Percentiles rank a stretch among this genome's conserved stretches.
phyloP scores from a whole-genome alignment of 2,329 filamentous ascomycete species.

The Domatiomyces catenatus region DNA sequence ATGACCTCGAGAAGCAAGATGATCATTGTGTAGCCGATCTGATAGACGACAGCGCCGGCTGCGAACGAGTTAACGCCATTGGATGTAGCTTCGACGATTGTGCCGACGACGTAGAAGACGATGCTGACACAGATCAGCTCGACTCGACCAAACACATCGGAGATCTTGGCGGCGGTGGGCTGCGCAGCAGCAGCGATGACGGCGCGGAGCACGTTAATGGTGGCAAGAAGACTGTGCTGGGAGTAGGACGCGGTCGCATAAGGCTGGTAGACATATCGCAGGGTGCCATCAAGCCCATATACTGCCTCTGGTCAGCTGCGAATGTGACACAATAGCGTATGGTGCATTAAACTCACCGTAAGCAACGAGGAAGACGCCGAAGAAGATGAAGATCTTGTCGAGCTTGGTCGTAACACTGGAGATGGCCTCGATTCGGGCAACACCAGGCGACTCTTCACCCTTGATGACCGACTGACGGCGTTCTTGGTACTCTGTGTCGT shows the following conservation, averaged over 20 bases:
- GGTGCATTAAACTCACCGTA: constrained; percentile 40
- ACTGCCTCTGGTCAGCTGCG: constrained; percentile 24
- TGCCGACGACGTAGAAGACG: constrained; percentile 41
- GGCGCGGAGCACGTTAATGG: constrained; percentile 42
- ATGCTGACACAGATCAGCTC: constrained; percentile 43
- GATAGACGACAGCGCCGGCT: constrained; percentile 45
- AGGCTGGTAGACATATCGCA: constrained; percentile 24
- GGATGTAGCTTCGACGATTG: constrained; percentile 41
- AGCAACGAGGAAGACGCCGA: constrained; percentile 46
- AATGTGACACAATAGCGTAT: too few relatives aligned
- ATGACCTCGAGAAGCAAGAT: constrained; percentile 49
- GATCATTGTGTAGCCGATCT: constrained; percentile 48
- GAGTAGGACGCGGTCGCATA: constrained; percentile 38
- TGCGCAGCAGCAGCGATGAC: constrained; percentile 45
- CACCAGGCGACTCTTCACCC: constrained; percentile 34
- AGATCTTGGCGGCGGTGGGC: constrained; percentile 45
- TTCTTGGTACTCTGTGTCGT: neutral
- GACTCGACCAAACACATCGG: constrained; percentile 47
- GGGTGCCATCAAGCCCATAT: constrained; percentile 10
- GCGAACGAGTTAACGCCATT: constrained; percentile 37
- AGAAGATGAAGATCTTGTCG: constrained; percentile 44
- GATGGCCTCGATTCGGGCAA: constrained; percentile 45
- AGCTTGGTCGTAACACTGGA: constrained; percentile 34
- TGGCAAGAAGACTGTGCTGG: constrained; percentile 41
- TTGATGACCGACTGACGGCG: constrained; percentile 12